phyloP scores from a whole-genome alignment of 306 rosid genomes.

The Vigna trinervia region DNA sequence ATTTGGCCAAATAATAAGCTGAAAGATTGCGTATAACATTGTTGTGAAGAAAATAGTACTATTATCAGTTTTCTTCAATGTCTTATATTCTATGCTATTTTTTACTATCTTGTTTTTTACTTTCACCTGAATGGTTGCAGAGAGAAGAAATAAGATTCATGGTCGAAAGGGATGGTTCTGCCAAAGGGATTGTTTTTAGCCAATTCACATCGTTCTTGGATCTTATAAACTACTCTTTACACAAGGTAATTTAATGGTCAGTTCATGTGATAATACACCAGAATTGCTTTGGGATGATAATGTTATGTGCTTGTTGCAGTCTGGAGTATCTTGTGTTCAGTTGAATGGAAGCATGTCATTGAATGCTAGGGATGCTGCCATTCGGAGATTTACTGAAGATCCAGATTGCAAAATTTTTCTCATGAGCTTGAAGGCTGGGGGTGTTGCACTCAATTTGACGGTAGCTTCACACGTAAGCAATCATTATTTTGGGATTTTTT shows the following conservation, averaged over 20 bases:
- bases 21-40: background rate
- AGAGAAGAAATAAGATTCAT: conserved; percentile 94
- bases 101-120: background rate
- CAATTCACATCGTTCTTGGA: conserved; percentile 97
- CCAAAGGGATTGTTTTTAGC: conserved; percentile 93
- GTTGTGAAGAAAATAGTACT: background rate
- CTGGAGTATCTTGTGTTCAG: conserved; percentile 82
- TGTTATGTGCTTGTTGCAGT: conserved; percentile 60
- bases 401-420: conserved; percentile 92
- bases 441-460: conserved; percentile 93
- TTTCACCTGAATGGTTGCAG: conserved; percentile 53
- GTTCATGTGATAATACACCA: conserved; percentile 12
- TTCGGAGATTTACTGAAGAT: conserved; percentile 74
- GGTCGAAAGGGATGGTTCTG: conserved; percentile 96
- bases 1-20: background rate
- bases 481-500: conserved; percentile 30
- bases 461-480: conserved; percentile 85
- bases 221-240: conserved; percentile 79
- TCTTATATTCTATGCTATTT: background rate
- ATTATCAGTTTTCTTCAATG: background rate
- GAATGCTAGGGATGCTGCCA: conserved; percentile 76
- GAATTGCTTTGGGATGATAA: conserved; percentile 31
- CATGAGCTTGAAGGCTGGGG: conserved; percentile 98
- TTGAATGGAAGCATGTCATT: conserved; percentile 86
- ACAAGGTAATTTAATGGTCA: conserved; percentile 58